A percentile compares a stretch with the other conserved stretches of the same genome.
Evolutionary conservation across 306 rosid genomes (phyloP).

Genomic region (Vigna mungo): DNA sequence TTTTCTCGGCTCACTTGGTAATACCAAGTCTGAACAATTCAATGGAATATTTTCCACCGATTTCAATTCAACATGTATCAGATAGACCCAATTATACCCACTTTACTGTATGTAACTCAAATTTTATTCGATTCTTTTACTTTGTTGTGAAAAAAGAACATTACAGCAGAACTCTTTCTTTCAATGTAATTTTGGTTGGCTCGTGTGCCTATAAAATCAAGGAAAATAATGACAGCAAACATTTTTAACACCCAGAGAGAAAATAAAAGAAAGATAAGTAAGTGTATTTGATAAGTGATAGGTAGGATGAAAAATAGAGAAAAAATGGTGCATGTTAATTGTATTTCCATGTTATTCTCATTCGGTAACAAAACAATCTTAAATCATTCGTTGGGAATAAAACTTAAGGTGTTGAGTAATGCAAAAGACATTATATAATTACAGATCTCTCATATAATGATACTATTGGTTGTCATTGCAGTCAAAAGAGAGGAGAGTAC

Average conservation of each 20-base stretch:
- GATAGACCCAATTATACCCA: not conserved
- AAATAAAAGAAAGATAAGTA: not conserved
- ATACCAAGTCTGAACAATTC: slow-evolving; percentile 8
- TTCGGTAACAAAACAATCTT: slow-evolving; percentile 4
- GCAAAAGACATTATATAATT: not conserved
- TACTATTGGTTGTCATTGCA: slow-evolving; percentile 7
- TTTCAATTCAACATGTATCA: slow-evolving; percentile 15
- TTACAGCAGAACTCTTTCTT: not conserved
- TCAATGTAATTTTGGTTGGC: not conserved
- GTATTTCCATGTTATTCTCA: not conserved
- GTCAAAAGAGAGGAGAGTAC: slow-evolving; percentile 32
- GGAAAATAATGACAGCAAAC: not conserved
- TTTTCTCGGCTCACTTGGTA: slow-evolving; percentile 36
- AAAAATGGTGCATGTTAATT: too few species aligned
- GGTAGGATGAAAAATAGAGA: too few species aligned
- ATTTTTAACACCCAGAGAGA: not conserved
- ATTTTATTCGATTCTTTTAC: slow-evolving; percentile 5
- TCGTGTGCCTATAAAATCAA: not conserved
- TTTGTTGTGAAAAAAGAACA: not conserved
- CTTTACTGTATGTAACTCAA: not conserved
- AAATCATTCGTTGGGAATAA: not conserved
- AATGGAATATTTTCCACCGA: slow-evolving; percentile 20
- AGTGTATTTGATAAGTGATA: not conserved
- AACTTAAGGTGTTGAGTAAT: slow-evolving; percentile 10
- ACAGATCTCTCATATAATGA: not conserved